A percentile compares a stretch with the other conserved stretches of the same genome.
phyloP scores from a whole-genome alignment of 345 rosid species.

The Dovyalis caffra region DNA sequence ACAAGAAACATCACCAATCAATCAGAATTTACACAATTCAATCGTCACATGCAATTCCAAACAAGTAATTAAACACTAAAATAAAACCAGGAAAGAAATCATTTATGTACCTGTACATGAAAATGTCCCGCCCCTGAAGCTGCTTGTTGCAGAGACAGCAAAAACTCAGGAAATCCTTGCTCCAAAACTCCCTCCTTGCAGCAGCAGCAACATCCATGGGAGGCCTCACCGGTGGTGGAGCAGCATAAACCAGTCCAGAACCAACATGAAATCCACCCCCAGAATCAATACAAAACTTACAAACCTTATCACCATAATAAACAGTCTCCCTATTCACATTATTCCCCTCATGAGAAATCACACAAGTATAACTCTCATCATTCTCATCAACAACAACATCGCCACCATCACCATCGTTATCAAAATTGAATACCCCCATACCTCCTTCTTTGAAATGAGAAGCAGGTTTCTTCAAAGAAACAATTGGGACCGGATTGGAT shows the following conservation, averaged over 20 bases:
- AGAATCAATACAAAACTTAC: neutral
- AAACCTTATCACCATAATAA: neutral
- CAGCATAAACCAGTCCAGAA: conserved; percentile 1
- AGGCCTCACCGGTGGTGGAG: neutral
- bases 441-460: neutral
- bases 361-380: neutral
- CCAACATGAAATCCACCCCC: neutral
- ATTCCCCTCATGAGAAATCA: neutral
- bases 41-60: neutral
- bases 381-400: neutral
- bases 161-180: neutral
- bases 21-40: neutral
- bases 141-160: neutral
- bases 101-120: neutral
- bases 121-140: neutral
- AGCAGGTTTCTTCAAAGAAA: conserved; percentile 3
- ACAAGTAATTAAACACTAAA: neutral
- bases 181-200: neutral
- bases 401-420: neutral
- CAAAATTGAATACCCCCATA: neutral
- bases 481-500: neutral
- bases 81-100: neutral
- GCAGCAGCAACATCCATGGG: neutral
- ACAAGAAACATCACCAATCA: neutral
- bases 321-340: neutral